Conservation (phyloP, 2,329 filamentous ascomycete species). For the Diaporthe australafricana region DNA sequence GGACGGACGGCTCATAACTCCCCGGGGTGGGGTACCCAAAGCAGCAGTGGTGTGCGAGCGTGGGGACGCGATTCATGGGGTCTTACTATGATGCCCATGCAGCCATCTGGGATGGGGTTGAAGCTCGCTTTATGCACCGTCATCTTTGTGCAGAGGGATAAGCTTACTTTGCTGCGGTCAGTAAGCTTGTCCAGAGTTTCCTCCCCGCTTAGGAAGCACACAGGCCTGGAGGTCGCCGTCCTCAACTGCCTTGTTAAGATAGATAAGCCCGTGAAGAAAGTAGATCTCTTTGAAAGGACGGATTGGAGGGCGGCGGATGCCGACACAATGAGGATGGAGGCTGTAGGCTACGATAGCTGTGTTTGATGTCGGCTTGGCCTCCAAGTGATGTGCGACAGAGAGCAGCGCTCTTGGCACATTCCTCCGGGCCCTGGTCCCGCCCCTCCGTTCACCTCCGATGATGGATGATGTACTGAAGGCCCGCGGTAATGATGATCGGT, state of each 20-base stretch:
- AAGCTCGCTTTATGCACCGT: not conserved
- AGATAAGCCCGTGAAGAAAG: not conserved
- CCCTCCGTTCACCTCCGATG: too few relatives aligned
- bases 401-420: not conserved
- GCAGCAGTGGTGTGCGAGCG: not conserved
- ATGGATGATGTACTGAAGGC: too few relatives aligned
- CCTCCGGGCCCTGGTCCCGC: not conserved
- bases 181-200: not conserved
- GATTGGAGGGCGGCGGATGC: constrained; percentile 14
- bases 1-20: constrained; percentile 4
- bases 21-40: not conserved
- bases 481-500: not conserved
- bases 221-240: not conserved
- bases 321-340: constrained; percentile 5
- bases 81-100: not conserved
- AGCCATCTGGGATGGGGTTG: not conserved
- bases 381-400: not conserved
- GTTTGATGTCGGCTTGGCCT: not conserved
- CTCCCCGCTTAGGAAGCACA: not conserved
- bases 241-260: not conserved
- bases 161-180: constrained; percentile 16
- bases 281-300: not conserved
- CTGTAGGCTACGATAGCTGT: not conserved
- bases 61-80: constrained; percentile 4
- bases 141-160: constrained; percentile 8